Base-by-base conservation (phyloP, 2,329 filamentous ascomycete species). In the Bertia moriformis region DNA sequence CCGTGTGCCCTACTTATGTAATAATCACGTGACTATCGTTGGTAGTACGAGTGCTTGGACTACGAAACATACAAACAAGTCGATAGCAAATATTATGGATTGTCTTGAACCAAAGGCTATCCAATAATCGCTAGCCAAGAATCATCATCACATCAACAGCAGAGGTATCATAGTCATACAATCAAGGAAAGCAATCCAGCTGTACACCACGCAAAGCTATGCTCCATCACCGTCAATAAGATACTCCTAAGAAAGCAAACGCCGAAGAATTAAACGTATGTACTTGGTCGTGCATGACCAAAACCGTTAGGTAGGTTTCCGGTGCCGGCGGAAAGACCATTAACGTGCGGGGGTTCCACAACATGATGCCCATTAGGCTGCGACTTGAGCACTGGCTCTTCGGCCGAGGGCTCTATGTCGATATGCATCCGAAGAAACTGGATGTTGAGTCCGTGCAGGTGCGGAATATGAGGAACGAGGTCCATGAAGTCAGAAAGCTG, bases 401-500 rank as follows among this genome's bases (percentile, higher is more conserved):
- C 38, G 20, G 44, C 27, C 7, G 42, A 45, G 17, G 58, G 56
- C 42, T 61, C 58, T 17, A 49, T 48, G 38, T 59, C 56, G 38
- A 62, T 54, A 40, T 61, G 58, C 58, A 63, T 62, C 43, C 49
- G 52, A 29, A 56, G 41, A 19, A 59, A 52, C 24, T 58, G 52
- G 3, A 50, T 37, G n/a, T 42, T 38, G 3, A 65, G 46, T 3
- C 56, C 60, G 22, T 61, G 51, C 14, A 68, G 57, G 48, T 68
- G 64, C 20, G 60, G 59, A 44, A 65, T 56, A 43, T 63, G 61
- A 18, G 62, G 61, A 37, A 66, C 57, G 27, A 66, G 57, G 42
- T 66, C 61, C 53, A 62, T 59, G 46, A 68, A 67, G 49, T 66
- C 64, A 33, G 63, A 63, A 38, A 66, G 57, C 61, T 65, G 42